These are phyloP conservation scores for Apiotrichum siamense DNA, from an alignment of 1,284 basidiomycete genomes.

Conservation along the genomic window DNA sequence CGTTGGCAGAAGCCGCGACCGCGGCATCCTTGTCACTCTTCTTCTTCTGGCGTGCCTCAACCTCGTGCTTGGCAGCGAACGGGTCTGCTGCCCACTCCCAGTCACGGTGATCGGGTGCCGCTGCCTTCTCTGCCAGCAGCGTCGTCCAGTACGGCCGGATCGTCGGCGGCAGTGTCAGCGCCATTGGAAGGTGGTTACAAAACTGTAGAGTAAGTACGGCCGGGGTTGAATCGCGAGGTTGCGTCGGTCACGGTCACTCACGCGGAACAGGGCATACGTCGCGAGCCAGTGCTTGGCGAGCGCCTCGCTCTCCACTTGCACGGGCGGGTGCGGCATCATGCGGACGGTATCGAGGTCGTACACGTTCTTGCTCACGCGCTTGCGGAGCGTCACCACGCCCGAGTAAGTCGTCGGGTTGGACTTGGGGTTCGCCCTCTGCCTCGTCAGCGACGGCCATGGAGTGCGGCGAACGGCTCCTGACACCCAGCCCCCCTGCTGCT, in stretches of 20 bases:
- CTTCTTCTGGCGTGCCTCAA: constrained; percentile 60
- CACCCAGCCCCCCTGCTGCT: constrained; percentile 19
- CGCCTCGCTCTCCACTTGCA: constrained; percentile 57
- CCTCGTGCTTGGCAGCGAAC: constrained; percentile 64
- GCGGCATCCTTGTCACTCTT: constrained; percentile 33
- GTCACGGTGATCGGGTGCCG: constrained; percentile 60
- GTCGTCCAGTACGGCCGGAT: constrained; percentile 79
- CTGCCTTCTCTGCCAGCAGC: constrained; percentile 64
- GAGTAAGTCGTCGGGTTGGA: constrained; percentile 55
- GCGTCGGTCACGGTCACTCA: constrained; percentile 47
- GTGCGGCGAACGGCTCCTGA: too few relatives aligned
- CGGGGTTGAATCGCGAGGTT: background rate
- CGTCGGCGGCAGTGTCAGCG: constrained; percentile 69
- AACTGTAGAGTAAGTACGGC: constrained; percentile 53
- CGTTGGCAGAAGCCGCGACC: constrained; percentile 8
- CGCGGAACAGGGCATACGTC: constrained; percentile 77
- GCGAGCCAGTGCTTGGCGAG: constrained; percentile 84
- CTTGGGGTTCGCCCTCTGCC: constrained; percentile 50
- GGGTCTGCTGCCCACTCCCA: constrained; percentile 87
- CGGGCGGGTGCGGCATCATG: constrained; percentile 64
- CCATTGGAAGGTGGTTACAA: constrained; percentile 69
- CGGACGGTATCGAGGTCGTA: constrained; percentile 61
- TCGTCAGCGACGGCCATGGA: too few relatives aligned
- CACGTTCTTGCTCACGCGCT: constrained; percentile 63
- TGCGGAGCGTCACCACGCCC: constrained; percentile 57